Percentiles rank a stretch among this genome's conserved stretches.
phyloP scores from a whole-genome alignment of 495 filamentous ascomycete species.

The Lasiosphaeria ovina region DNA sequence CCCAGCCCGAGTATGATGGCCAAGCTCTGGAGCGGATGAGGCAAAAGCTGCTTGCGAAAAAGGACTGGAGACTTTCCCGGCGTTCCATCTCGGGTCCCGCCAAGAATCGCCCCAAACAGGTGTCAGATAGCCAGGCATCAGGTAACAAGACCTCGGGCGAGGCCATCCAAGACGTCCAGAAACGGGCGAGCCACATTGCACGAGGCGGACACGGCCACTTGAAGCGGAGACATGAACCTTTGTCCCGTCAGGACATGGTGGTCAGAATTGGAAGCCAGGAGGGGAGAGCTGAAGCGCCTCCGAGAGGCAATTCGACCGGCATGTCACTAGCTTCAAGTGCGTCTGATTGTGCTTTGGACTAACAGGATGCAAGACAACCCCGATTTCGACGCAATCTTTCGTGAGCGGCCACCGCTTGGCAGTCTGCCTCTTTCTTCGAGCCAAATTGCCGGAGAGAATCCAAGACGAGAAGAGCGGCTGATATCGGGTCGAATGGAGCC shows the following conservation, averaged over 20 bases:
- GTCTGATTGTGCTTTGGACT: too few relatives aligned
- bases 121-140: conserved; percentile 4
- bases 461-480: too few relatives aligned
- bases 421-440: too few relatives aligned
- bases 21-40: conserved; percentile 19
- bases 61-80: conserved; percentile 20
- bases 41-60: conserved; percentile 21
- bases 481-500: too few relatives aligned
- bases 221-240: conserved; percentile 1
- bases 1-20: conserved; percentile 9
- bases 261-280: conserved; percentile 42
- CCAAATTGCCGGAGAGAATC: too few relatives aligned
- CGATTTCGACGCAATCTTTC: too few relatives aligned
- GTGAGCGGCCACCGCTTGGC: too few relatives aligned
- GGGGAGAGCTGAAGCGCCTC: conserved; percentile 25
- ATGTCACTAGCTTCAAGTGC: neutral
- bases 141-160: too few relatives aligned
- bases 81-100: conserved; percentile 7
- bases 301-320: conserved; percentile 9
- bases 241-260: conserved; percentile 21
- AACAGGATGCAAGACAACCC: too few relatives aligned
- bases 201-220: conserved; percentile 1
- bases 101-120: neutral
- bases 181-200: too few relatives aligned
- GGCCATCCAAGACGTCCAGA: too few relatives aligned